These are phyloP conservation scores for Dorcoceras hygrometricum DNA, from an alignment of 257 asterid genomes.

Conservation along the genomic window DNA sequence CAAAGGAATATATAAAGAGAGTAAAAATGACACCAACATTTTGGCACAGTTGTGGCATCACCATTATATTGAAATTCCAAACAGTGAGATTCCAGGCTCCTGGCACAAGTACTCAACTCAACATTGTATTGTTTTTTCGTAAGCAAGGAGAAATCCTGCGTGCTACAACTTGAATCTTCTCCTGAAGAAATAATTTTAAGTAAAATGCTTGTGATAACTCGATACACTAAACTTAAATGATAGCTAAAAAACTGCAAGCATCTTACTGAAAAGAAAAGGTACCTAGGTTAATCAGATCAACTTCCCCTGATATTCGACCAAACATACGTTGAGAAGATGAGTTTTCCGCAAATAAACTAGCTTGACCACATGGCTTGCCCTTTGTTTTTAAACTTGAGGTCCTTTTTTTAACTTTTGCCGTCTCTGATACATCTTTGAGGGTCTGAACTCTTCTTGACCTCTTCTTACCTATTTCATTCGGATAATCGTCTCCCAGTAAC, in stretches of 20 bases:
- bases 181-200: slow-evolving; percentile 31
- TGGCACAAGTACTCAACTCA: slow-evolving; percentile 36
- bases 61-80: slow-evolving; percentile 32
- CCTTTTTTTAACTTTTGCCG: slow-evolving; percentile 27
- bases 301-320: slow-evolving; percentile 35
- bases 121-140: slow-evolving; percentile 25
- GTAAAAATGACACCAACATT: slow-evolving; percentile 41
- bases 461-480: slow-evolving; percentile 42
- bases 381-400: slow-evolving; percentile 22
- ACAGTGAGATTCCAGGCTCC: slow-evolving; percentile 28
- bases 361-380: slow-evolving; percentile 26
- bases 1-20: slow-evolving; percentile 12
- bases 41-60: slow-evolving; percentile 37
- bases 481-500: slow-evolving; percentile 32
- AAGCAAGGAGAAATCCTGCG: slow-evolving; percentile 26
- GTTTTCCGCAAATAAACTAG: slow-evolving; percentile 29
- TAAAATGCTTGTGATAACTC: slow-evolving; percentile 5
- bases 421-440: slow-evolving; percentile 30
- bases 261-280: slow-evolving; percentile 23
- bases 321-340: slow-evolving; percentile 31
- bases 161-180: slow-evolving; percentile 38
- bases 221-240: slow-evolving; percentile 10
- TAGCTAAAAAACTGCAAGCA: slow-evolving; percentile 18
- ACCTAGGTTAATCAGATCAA: slow-evolving; percentile 48
- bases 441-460: slow-evolving; percentile 42